Base-by-base conservation (phyloP, 2,329 filamentous ascomycete species). In the Tetracladium maxilliforme region DNA sequence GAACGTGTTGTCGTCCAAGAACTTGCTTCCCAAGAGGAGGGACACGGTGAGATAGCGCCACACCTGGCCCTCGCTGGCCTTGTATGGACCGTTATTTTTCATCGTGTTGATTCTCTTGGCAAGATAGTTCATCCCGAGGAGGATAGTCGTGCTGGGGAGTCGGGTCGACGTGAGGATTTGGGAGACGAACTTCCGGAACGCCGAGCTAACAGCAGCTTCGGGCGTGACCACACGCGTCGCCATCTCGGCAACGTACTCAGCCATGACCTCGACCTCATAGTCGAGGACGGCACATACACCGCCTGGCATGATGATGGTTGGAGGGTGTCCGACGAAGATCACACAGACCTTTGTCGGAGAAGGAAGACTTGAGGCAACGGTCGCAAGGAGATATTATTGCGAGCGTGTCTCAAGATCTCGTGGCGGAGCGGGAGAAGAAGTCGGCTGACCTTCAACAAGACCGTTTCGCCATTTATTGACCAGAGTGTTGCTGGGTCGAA, bases 251-350 rank as follows among this genome's bases (percentile, higher is more conserved):
- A 81, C 75, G 50, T 80, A 82, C 46, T 79, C 74, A 33, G 73
- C 70, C 73, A 81, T 81, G 47, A 71, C 62, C 38, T 79, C 73
- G 64, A 82, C 78, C 42, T 81, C 74, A 50, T 82, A 82, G 49
- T 82, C 76, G 35, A 82, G 56, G 45, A 78, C 70, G 33, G 73
- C 72, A 31, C 75, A 75, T 22, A 82, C 76, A 38, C 75, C 75
- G 42, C 75, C 75, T n/a, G n/a, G n/a, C n/a, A n/a, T n/a, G n/a
- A n/a, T 18, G 37, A 33, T 9, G 37, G 36, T 12, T 22, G n/a
- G n/a, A n/a, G n/a, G n/a, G n/a, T n/a, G n/a, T n/a, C n/a, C n/a
- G n/a, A n/a, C n/a, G n/a, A n/a, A n/a, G n/a, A n/a, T n/a, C n/a
- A n/a, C n/a, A n/a, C n/a, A n/a, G n/a, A n/a, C n/a, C n/a, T n/a